Evolutionary conservation across 1,284 basidiomycete genomes (phyloP), one percentile per base, ranked within the genome.

Genomic region (Malassezia sympodialis): DNA sequence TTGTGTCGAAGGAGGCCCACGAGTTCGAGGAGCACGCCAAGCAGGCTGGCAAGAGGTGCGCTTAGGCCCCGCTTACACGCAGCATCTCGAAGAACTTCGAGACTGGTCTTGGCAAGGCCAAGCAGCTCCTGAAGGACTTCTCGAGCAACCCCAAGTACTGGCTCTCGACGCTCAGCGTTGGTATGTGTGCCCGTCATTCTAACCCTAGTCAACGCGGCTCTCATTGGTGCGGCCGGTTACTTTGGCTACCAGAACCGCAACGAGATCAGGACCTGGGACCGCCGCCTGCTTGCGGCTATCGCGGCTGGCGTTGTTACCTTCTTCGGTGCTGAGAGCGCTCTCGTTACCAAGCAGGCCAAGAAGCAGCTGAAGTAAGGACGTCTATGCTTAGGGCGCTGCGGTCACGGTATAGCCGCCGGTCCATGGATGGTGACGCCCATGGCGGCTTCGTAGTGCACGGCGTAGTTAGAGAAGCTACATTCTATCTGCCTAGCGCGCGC

Each of bases 231-330:
- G 26, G 48, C 70, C 32, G 70, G 72, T 27, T 48, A 68, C 54
- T 69, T 63, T 51, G 72, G 66, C 12, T 73, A 72, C 69, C 62
- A 59, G 32, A 61, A 69, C 61, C 59, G 62, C 60, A 63, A 67
- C 41, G 45, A 71, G 49, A 60, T 63, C 28, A 51, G 63, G 48
- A 49, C 58, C 14, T 66, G 61, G 57, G 72, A 73, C 59, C 53
- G 61, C 21, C 51, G 63, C 21, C 46, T 72, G n/a, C 26, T 73
- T 27, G 62, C 56, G 37, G 68, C 69, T 27, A 56, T 59, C 41
- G 56, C 59, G 10, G 68, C 71, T 30, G 72, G 69, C 24, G 41
- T 71, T 19, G 60, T 62, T 15, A 59, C 60, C 41, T 47, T 73
- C 41, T 50, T 73, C 31, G 72, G 72, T 21, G 67, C 60, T 41